Base-by-base conservation (phyloP, 805 yeast genomes). In the Wickerhamomyces rabaulensis region DNA sequence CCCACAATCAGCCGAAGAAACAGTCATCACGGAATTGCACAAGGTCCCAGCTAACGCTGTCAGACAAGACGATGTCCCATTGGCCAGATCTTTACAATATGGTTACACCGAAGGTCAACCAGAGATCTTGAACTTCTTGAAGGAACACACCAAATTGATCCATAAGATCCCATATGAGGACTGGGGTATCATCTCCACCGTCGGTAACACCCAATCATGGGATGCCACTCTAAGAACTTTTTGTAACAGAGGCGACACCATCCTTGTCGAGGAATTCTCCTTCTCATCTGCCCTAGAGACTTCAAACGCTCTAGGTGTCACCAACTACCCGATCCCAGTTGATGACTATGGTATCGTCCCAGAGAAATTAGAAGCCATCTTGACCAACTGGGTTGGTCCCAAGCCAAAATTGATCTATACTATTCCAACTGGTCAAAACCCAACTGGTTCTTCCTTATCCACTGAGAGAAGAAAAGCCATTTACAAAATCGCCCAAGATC, bases 381-480 rank as follows among this genome's bases (percentile, higher is more conserved):
- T 92, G 58, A 77, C 74, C 51, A 70, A 76, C 61, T 91, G 97
- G 97, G 73, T 74, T 13, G 82, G 76, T 37, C 76, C 78, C 48
- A 81, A 81, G 67, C 98, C 98, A 55, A 89, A 85, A 67, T 71
- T 92, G 50, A 73, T 92, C 57, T 94, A 94, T 78, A 82, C 94
- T 37, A 88, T 92, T 58, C 84, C 94, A 54, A 94, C 98, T 9
- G 99, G 99, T 52, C 98, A 94, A 73, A 92, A 92, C 76, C 99
- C 99, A 53, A 91, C 97, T 17, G 99, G 99, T 35, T 82, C 95
- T 4, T 86, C 89, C 21, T 72, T 94, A 58, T 72, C 84, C 31
- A 68, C 60, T 23, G 91, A 87, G 60, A 82, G 98, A 71, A 87
- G 97, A 70, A 64, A 69, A 51, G 79, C 75, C 47, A 77, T 94